Conservation (phyloP, 73 alveolate species). For the Tetrahymena borealis region DNA sequence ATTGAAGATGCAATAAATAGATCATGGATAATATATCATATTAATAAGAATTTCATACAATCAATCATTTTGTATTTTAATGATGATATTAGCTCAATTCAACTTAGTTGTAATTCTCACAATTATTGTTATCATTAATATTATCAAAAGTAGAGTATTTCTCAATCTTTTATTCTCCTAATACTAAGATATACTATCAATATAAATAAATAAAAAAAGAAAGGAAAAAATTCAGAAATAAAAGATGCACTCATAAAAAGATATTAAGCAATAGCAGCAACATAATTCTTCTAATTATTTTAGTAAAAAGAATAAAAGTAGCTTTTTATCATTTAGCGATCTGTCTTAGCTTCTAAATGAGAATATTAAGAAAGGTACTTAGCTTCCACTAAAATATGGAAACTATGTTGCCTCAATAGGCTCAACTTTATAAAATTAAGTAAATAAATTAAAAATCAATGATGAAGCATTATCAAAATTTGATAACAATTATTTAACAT, state of each 20-base stretch:
- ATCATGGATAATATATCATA: no score
- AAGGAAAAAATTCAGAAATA: background rate
- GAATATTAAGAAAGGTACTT: background rate
- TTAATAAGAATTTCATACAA: no score
- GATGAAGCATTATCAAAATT: background rate
- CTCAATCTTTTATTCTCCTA: background rate
- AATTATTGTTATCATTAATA: no score
- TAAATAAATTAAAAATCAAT: background rate
- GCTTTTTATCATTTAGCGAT: background rate
- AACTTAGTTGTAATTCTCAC: no score
- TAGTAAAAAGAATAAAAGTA: background rate
- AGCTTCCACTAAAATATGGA: background rate
- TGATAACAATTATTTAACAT: background rate
- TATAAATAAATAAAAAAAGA: background rate
- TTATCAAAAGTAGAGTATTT: no score
- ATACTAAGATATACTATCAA: background rate
- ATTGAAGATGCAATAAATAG: no score
- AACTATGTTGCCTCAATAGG: background rate
- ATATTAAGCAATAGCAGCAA: background rate
- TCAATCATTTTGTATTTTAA: no score
- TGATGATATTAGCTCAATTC: no score
- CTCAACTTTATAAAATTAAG: background rate
- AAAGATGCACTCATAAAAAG: background rate
- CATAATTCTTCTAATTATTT: background rate
- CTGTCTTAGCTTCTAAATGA: background rate